A percentile compares a stretch with the other conserved stretches of the same genome.
These are phyloP conservation scores for Phaeosphaeriaceae sp. DNA, from an alignment of 2,329 filamentous ascomycete genomes.

Conservation along the genomic window DNA sequence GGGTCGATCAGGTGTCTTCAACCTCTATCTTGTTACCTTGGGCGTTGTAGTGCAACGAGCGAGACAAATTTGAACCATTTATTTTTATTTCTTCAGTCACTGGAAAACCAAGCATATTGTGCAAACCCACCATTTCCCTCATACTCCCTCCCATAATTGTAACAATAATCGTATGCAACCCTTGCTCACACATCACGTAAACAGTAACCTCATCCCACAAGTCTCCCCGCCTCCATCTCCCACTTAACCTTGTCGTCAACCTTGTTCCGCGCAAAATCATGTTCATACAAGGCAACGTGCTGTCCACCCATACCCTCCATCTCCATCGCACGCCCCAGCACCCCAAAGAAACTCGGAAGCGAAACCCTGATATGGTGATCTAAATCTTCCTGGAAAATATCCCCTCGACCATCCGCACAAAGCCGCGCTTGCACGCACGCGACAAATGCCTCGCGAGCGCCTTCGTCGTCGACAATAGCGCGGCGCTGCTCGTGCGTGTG, in stretches of 20 bases:
- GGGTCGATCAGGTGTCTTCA: no score
- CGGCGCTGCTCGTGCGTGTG: conserved; percentile 6
- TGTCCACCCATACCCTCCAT: conserved; percentile 16
- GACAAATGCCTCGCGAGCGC: conserved; percentile 22
- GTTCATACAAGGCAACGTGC: conserved; percentile 22
- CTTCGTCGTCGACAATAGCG: conserved; percentile 7
- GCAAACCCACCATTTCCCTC: no score
- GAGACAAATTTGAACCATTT: no score
- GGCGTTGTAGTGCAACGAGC: no score
- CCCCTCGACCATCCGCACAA: conserved; percentile 24
- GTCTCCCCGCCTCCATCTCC: conserved; percentile 15
- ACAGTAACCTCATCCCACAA: background rate
- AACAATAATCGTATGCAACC: background rate
- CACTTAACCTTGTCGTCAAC: conserved; percentile 30
- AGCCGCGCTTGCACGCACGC: conserved; percentile 20
- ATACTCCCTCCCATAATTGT: background rate
- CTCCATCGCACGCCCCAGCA: conserved; percentile 26
- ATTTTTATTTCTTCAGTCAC: no score
- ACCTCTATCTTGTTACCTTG: no score
- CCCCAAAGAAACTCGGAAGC: conserved; percentile 36
- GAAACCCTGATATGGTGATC: conserved; percentile 18
- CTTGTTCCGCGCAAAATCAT: conserved; percentile 31
- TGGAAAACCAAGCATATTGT: no score
- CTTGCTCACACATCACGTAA: no score
- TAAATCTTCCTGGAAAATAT: conserved; percentile 27